Percentiles rank a stretch among this genome's conserved stretches.
Evolutionary conservation across 208 protist genomes (phyloP).

Genomic region (Acanthamoeba divionensis): DNA sequence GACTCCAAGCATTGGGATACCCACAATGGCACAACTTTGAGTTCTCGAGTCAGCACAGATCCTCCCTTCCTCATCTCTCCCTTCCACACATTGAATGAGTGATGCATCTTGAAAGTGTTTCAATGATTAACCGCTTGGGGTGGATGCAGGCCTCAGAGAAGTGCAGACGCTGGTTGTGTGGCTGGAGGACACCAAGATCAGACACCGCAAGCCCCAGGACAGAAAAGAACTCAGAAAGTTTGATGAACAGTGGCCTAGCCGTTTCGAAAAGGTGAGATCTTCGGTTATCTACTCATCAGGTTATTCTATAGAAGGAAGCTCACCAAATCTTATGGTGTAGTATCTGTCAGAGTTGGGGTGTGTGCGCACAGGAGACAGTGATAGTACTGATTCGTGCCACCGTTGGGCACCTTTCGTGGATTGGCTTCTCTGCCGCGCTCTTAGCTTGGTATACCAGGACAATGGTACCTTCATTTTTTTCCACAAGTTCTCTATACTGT

Average conservation of each 20-base stretch:
- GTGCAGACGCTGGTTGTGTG: constrained; percentile 1
- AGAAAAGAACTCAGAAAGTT: background rate
- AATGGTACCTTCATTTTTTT: background rate
- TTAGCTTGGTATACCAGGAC: background rate
- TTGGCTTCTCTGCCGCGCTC: background rate
- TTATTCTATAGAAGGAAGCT: too few relatives aligned
- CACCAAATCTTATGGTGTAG: background rate
- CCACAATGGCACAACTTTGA: too few relatives aligned
- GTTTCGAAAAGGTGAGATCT: background rate
- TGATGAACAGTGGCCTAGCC: background rate
- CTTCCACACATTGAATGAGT: too few relatives aligned
- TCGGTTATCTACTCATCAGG: too few relatives aligned
- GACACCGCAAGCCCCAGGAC: background rate
- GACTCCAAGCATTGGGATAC: too few relatives aligned
- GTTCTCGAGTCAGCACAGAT: too few relatives aligned
- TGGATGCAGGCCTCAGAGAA: background rate
- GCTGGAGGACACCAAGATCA: background rate
- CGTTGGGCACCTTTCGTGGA: background rate
- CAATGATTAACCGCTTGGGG: too few relatives aligned
- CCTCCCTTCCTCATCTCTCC: too few relatives aligned
- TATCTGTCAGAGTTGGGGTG: background rate
- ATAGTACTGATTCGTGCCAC: too few relatives aligned
- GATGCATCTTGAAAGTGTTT: too few relatives aligned
- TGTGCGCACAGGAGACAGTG: background rate
- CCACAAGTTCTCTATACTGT: background rate